Base-by-base conservation (phyloP, 2,329 filamentous ascomycete genomes). In the Pseudocercospora pini-densiflorae region DNA sequence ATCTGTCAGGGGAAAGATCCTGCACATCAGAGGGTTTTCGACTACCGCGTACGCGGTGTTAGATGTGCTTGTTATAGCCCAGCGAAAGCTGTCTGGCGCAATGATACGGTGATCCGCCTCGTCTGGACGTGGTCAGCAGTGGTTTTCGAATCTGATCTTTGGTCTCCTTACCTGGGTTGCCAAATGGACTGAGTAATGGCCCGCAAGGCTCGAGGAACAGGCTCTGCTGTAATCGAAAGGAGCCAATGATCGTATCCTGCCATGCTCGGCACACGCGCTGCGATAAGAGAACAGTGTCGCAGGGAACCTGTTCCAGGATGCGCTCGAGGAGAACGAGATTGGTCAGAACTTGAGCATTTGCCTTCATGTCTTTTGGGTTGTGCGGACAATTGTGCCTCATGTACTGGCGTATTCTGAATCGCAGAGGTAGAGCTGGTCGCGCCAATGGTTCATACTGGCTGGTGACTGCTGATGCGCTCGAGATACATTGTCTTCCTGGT, bases 161-260 rank as follows among this genome's bases (percentile, higher is more conserved):
- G 1, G 31, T 47, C 43, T n/a, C 16, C 16, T 23, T 23, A 47
- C 43, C 43, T 7, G 43, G 43, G 6, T 23, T 47, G 16, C 21
- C 43, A 23, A 1, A 21, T 10, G 45, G n/a, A 1, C 1, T 3
- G 45, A 49, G 45, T 21, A 10, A 1, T 49, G 45, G 1, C 10
- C 19, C n/a, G 19, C 10, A 49, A 49, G 45, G 19, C 60, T 62
- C 21, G 23, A 63, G 36, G 49, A 55, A 63, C 6, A 63, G 61
- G 24, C 49, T 51, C 3, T 27, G 47, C 21, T 49, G 47, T 10
- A 63, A 3, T 27, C 12, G 12, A 23, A 43, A 23, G 3, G n/a
- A 10, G 19, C 9, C 29, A 33, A 9, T 29, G 14, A 63, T 55
- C 5, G 31, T 45, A 9, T 12, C 23, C 19, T 49, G 23, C 45